Evolutionary conservation across 768 basidiomycete species (phyloP).

Genomic region (Dioszegia crocea): DNA sequence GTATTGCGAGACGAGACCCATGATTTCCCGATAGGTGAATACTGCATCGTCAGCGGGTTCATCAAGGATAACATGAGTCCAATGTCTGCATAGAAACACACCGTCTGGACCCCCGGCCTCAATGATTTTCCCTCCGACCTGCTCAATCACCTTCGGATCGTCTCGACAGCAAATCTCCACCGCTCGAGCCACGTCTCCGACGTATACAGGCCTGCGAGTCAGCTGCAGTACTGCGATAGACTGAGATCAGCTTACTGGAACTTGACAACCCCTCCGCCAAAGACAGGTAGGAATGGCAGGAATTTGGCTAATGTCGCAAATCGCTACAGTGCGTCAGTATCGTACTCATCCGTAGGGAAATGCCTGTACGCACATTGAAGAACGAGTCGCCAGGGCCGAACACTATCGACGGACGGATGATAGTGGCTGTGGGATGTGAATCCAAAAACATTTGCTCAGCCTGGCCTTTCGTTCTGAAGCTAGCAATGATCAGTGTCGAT

Average conservation of each 20-base stretch:
- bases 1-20: slow-evolving; percentile 61
- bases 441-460: slow-evolving; percentile 60
- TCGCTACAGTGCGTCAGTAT: slow-evolving; percentile 51
- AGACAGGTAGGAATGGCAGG: slow-evolving; percentile 71
- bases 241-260: slow-evolving; percentile 57
- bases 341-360: neutral
- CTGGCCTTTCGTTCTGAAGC: slow-evolving; percentile 51
- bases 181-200: slow-evolving; percentile 62
- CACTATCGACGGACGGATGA: slow-evolving; percentile 67
- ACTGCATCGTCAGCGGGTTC: slow-evolving; percentile 52
- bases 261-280: slow-evolving; percentile 62
- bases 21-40: slow-evolving; percentile 64
- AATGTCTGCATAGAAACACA: slow-evolving; percentile 42
- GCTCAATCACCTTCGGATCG: slow-evolving; percentile 51
- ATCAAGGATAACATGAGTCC: slow-evolving; percentile 13
- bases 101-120: slow-evolving; percentile 58
- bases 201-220: slow-evolving; percentile 58
- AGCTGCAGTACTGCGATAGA: neutral
- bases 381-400: slow-evolving; percentile 74
- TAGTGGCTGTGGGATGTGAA: slow-evolving; percentile 56
- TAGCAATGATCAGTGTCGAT: slow-evolving; percentile 1
- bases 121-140: slow-evolving; percentile 54
- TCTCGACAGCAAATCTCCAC: slow-evolving; percentile 60
- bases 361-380: slow-evolving; percentile 66
- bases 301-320: slow-evolving; percentile 61